Base-by-base conservation (phyloP, 306 rosid genomes). In the Echinosophora koreensis region DNA sequence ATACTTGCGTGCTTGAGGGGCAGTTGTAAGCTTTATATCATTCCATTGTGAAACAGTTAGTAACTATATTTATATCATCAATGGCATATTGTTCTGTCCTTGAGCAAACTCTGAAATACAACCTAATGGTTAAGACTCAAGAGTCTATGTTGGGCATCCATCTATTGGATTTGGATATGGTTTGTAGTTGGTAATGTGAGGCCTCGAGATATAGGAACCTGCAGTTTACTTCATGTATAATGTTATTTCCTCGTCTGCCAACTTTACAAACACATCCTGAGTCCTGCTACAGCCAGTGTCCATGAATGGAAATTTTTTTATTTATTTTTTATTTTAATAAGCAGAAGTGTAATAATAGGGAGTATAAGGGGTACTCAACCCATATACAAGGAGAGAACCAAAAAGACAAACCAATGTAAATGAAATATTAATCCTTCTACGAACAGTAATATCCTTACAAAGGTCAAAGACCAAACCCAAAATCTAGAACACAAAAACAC, bases 1-100 rank as follows among this genome's bases (percentile, higher is more conserved):
- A 64, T 64, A 30, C 70, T 34, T 39, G 0, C 2, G 5, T 47
- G 59, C 73, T 14, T 47, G 42, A 47, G 50, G 44, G 14, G 34
- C 32, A 14, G 38, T 68, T 5, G 8, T 17, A 46, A 10, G 52
- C 15, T 51, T 50, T 15, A 52, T 4, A 16, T 11, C 37, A 71
- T 34, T 55, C n/a, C 37, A 35, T 8, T 15, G 16, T 1, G 76
- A 71, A 71, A 15, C 8, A 18, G 11, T 17, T 47, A 47, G 15
- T 12, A 13, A 13, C 73, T 67, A 67, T 28, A 70, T 35, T 11
- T 16, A 27, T 47, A 54, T 16, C 7, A 54, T 6, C 76, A 16
- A 0, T 54, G 75, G 75, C 50, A 15, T 5, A 34, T 15, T 71
- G 37, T 30, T 15, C 28, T 71, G 65, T 68, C 38, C 35, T 46